phyloP scores from a whole-genome alignment of 352 stramenopile genomes.

The Phytophthora sp. region DNA sequence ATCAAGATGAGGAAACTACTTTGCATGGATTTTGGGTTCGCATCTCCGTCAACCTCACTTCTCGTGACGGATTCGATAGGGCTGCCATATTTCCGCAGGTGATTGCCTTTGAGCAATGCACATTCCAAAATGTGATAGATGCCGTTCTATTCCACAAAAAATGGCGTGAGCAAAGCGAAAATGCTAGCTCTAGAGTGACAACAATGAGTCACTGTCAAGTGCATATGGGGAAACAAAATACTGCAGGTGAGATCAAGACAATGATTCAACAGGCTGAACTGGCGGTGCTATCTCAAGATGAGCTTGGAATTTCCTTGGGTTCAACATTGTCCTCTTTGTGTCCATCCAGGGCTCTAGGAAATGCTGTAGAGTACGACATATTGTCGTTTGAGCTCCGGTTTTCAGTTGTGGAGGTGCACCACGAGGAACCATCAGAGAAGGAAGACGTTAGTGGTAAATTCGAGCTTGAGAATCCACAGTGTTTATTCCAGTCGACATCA shows the following conservation, averaged over 20 bases:
- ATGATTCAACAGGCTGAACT: background rate
- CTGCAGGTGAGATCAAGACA: conserved; percentile 11
- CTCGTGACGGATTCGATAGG: conserved; percentile 17
- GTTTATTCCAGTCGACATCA: background rate
- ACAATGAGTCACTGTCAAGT: conserved; percentile 13
- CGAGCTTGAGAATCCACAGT: background rate
- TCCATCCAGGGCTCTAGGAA: background rate
- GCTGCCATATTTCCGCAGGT: conserved; percentile 8
- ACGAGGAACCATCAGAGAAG: too few relatives aligned
- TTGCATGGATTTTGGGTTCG: conserved; percentile 9
- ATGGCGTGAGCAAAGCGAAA: conserved; percentile 49
- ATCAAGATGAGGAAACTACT: background rate
- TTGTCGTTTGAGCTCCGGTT: conserved; percentile 17
- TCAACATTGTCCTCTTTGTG: background rate
- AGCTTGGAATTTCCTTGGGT: conserved; percentile 2
- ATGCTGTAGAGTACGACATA: background rate
- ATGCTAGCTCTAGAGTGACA: background rate
- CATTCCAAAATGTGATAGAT: conserved; percentile 5
- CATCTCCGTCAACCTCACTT: conserved; percentile 9
- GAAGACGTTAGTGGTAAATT: too few relatives aligned
- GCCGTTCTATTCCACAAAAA: conserved; percentile 74
- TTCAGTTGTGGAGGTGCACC: conserved; percentile 13
- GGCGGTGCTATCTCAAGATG: conserved; percentile 8
- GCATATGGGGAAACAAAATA: background rate
- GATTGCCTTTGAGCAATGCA: conserved; percentile 11